These are phyloP conservation scores for Hypoxylon sp. DNA, from an alignment of 2,329 filamentous ascomycete genomes.

Conservation along the genomic window DNA sequence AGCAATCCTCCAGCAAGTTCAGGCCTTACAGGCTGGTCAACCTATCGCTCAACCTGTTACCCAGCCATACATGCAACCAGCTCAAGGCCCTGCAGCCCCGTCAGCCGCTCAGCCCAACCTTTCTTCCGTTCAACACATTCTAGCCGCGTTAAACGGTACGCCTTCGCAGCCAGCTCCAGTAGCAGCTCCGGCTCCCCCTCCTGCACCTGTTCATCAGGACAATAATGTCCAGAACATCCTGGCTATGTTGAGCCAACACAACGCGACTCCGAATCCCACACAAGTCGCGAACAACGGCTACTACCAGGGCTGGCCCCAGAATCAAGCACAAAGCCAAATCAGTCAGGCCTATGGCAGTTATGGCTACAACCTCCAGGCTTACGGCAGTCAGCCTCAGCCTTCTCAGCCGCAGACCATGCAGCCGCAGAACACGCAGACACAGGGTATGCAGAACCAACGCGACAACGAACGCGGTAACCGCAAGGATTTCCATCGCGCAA, in stretches of 20 bases:
- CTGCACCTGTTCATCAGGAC: conserved; percentile 27
- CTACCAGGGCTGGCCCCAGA: conserved; percentile 46
- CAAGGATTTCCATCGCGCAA: conserved; percentile 60
- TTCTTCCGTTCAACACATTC: conserved; percentile 1
- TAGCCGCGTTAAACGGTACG: neutral
- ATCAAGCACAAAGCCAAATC: conserved; percentile 37
- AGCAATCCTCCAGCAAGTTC: conserved; percentile 50
- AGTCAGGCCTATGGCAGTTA: conserved; percentile 33
- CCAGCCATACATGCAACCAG: conserved; percentile 41
- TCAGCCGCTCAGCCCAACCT: conserved; percentile 36
- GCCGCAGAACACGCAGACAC: conserved; percentile 24
- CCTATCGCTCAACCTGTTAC: conserved; percentile 22
- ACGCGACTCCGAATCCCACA: conserved; percentile 11
- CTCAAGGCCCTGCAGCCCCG: conserved; percentile 41
- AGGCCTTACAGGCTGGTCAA: conserved; percentile 46
- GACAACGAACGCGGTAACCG: conserved; percentile 53
- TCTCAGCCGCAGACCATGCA: conserved; percentile 11
- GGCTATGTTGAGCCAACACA: conserved; percentile 16
- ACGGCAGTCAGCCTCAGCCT: conserved; percentile 18
- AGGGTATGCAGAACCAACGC: conserved; percentile 43
- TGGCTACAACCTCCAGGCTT: conserved; percentile 33
- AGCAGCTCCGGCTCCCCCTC: conserved; percentile 7
- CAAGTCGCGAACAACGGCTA: conserved; percentile 24
- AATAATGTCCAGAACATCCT: conserved; percentile 13
- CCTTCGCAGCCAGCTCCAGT: conserved; percentile 10